Conservation (phyloP, 225 moss, liverwort and hornwort genomes). For the Rhytidiadelphus loreus region DNA sequence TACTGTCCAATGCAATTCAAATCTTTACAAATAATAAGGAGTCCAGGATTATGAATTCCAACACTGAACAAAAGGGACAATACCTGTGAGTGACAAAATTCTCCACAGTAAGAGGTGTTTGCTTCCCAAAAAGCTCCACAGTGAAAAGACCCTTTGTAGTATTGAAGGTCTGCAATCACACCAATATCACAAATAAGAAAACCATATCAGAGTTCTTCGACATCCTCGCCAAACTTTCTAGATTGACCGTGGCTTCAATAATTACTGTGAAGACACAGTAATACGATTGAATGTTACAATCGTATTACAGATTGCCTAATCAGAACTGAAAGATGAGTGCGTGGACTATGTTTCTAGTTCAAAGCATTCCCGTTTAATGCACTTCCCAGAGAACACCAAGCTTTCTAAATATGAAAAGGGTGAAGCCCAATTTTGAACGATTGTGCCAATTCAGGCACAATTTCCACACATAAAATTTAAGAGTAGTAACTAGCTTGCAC, state of each 20-base stretch:
- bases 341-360: background rate
- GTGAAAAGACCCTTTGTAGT: slow-evolving; percentile 69
- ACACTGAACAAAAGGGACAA: background rate
- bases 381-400: background rate
- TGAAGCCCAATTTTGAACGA: background rate
- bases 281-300: background rate
- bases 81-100: slow-evolving; percentile 76
- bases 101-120: slow-evolving; percentile 60
- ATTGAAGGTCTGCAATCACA: slow-evolving; percentile 52
- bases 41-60: background rate
- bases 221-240: background rate
- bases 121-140: slow-evolving; percentile 54
- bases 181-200: background rate
- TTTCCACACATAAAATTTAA: background rate
- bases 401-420: background rate
- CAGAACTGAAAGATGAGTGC: background rate
- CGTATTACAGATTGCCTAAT: background rate
- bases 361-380: background rate
- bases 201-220: background rate
- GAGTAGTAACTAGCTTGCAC: background rate
- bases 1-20: background rate
- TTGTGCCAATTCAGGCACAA: background rate
- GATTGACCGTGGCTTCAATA: background rate
- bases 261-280: background rate
- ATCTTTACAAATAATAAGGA: background rate